Conservation (phyloP, 2,329 filamentous ascomycete species). For the Penicillium sp. region DNA sequence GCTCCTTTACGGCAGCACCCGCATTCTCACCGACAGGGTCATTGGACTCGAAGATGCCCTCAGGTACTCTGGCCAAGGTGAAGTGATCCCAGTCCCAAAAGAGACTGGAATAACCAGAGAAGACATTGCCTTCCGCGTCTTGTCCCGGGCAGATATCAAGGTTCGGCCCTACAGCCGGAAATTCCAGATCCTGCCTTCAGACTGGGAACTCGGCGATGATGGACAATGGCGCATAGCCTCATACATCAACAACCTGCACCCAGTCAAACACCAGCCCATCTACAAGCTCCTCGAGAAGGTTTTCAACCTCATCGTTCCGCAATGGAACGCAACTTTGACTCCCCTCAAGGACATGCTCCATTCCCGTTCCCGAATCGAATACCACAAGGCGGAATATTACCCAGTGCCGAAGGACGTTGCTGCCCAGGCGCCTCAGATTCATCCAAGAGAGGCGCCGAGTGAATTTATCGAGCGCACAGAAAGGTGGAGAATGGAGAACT, state of each 20-base stretch:
- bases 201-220: slow-evolving; percentile 35
- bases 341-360: slow-evolving; percentile 34
- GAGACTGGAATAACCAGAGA: slow-evolving; percentile 32
- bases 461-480: slow-evolving; percentile 25
- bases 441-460: slow-evolving; percentile 18
- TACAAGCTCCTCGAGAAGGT: slow-evolving; percentile 40
- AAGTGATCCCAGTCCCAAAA: slow-evolving; percentile 23
- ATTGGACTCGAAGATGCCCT: slow-evolving; percentile 29
- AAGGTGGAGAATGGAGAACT: slow-evolving; percentile 26
- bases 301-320: slow-evolving; percentile 28
- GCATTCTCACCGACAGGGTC: slow-evolving; percentile 26
- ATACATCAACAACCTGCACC: slow-evolving; percentile 50
- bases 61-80: slow-evolving; percentile 22
- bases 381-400: slow-evolving; percentile 29
- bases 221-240: slow-evolving; percentile 34
- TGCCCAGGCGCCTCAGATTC: slow-evolving; percentile 14
- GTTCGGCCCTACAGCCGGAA: slow-evolving; percentile 30
- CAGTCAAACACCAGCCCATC: slow-evolving; percentile 31
- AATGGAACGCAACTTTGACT: slow-evolving; percentile 30
- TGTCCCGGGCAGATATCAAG: slow-evolving; percentile 27
- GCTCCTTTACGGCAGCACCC: slow-evolving; percentile 40
- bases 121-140: slow-evolving; percentile 31
- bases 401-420: slow-evolving; percentile 22
- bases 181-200: slow-evolving; percentile 48
- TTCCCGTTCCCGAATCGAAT: slow-evolving; percentile 32